A percentile compares a stretch with the other conserved stretches of the same genome.
These are phyloP conservation scores for Ceratocystis huliohia DNA, from an alignment of 2,329 filamentous ascomycete species.

Conservation along the genomic window DNA sequence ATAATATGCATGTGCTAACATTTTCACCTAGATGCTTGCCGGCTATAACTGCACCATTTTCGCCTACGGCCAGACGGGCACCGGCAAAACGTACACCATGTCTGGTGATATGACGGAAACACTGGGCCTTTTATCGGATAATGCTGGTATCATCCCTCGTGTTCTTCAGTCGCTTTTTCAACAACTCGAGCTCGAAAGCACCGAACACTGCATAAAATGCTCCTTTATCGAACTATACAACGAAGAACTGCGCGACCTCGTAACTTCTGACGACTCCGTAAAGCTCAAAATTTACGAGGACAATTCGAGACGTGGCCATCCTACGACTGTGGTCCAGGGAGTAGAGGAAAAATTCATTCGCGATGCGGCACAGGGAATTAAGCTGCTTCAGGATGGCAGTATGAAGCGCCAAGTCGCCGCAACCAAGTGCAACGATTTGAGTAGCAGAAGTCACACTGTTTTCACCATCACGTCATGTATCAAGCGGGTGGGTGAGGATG, in stretches of 20 bases:
- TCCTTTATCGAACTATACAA: conserved; percentile 99
- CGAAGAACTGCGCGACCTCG: conserved; percentile 83
- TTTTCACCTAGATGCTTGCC: conserved; percentile 56
- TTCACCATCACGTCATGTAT: conserved; percentile 92
- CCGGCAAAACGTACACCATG: conserved; percentile 99
- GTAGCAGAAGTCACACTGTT: conserved; percentile 90
- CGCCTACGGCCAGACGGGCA: conserved; percentile 94
- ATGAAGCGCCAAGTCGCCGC: conserved; percentile 94
- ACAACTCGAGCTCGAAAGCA: conserved; percentile 64
- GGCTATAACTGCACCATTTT: conserved; percentile 99
- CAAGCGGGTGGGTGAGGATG: conserved; percentile 66
- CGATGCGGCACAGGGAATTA: conserved; percentile 71
- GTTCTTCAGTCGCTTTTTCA: conserved; percentile 77
- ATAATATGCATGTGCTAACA: conserved; percentile 5
- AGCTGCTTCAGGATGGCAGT: conserved; percentile 76
- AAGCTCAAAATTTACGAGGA: conserved; percentile 97
- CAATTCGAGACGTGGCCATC: conserved; percentile 69
- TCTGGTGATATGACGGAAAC: conserved; percentile 91
- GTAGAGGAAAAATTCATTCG: conserved; percentile 96
- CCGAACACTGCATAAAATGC: conserved; percentile 84
- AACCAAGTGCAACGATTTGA: conserved; percentile 98
- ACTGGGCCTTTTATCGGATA: conserved; percentile 73
- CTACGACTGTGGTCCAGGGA: conserved; percentile 79
- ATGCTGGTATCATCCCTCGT: conserved; percentile 87
- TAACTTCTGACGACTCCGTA: conserved; percentile 64